Evolutionary conservation across 768 basidiomycete species (phyloP).

Genomic region (Termitomyces sp.): DNA sequence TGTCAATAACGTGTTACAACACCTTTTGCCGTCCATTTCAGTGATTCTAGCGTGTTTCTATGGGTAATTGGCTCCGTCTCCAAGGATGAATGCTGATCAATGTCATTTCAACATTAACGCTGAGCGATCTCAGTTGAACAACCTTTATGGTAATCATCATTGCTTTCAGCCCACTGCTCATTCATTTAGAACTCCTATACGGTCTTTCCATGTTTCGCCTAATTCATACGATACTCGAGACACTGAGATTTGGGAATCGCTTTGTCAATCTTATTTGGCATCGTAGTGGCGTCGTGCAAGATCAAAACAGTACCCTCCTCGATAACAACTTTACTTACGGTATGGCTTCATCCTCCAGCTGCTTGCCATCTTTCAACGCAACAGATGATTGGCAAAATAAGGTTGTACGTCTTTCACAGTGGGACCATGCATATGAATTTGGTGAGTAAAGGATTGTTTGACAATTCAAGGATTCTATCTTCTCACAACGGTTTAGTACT

Average conservation of each 20-base stretch:
- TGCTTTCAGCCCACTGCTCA: background rate
- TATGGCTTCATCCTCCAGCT: background rate
- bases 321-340: background rate
- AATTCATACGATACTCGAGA: background rate
- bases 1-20: background rate
- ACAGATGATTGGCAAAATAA: background rate
- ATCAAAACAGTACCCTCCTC: background rate
- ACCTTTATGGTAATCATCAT: background rate
- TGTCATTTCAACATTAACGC: background rate
- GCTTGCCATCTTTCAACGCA: background rate
- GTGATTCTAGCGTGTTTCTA: background rate
- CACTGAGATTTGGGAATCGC: background rate
- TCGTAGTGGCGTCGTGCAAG: background rate
- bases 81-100: background rate
- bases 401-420: background rate
- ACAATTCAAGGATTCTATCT: background rate
- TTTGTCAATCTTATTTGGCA: background rate
- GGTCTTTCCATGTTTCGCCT: background rate
- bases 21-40: background rate
- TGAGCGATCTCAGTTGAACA: background rate
- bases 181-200: background rate
- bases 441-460: background rate
- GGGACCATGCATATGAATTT: background rate
- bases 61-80: background rate
- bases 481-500: background rate